These are phyloP conservation scores for Zymoseptoria tritici DNA, from an alignment of 2,329 filamentous ascomycete genomes.

Conservation along the genomic window DNA sequence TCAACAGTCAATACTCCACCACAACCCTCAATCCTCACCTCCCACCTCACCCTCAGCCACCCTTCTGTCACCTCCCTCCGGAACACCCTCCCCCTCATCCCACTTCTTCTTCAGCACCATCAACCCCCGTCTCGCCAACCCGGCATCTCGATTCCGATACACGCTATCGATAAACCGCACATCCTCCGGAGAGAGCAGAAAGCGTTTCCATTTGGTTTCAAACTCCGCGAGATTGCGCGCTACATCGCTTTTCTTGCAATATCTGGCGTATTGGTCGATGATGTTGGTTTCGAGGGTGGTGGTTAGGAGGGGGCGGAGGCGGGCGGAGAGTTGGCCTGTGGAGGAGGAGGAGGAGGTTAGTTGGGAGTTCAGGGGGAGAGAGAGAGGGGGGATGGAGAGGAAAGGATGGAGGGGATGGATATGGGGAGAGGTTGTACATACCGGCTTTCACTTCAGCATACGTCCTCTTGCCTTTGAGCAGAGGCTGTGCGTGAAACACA, in stretches of 20 bases:
- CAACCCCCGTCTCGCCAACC: constrained; percentile 24
- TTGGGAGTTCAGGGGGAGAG: background rate
- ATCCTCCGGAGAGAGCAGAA: constrained; percentile 17
- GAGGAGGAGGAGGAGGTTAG: background rate
- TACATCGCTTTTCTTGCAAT: too few relatives aligned
- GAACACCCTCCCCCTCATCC: constrained; percentile 6
- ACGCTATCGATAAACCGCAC: constrained; percentile 28
- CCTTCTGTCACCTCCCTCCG: too few relatives aligned
- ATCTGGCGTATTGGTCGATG: too few relatives aligned
- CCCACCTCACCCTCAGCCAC: too few relatives aligned
- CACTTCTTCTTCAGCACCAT: constrained; percentile 29
- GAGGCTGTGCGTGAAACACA: too few relatives aligned
- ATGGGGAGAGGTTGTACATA: too few relatives aligned
- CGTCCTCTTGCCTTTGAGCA: too few relatives aligned
- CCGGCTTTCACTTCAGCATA: too few relatives aligned
- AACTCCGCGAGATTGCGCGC: constrained; percentile 17
- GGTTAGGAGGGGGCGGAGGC: background rate
- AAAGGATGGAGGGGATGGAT: too few relatives aligned
- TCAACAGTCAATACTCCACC: too few relatives aligned
- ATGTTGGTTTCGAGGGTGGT: background rate
- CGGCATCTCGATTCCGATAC: constrained; percentile 33
- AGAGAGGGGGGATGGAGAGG: too few relatives aligned
- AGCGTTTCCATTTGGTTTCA: constrained; percentile 13
- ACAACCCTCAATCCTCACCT: too few relatives aligned
- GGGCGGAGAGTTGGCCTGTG: background rate